Evolutionary conservation across 805 yeast species (phyloP).

Genomic region (Scheffersomyces amazonensis): DNA sequence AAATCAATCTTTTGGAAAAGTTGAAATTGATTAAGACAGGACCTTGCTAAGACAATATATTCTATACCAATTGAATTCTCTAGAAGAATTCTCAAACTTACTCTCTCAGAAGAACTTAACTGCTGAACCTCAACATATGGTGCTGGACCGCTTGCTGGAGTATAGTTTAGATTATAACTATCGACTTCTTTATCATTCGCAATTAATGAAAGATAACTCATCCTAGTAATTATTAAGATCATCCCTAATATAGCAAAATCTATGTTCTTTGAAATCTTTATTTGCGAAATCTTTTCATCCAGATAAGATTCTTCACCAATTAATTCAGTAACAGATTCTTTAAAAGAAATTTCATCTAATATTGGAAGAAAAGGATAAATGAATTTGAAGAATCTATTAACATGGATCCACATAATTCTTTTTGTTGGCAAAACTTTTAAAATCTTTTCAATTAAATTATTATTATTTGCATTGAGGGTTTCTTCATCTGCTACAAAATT

Average conservation of each 20-base stretch:
- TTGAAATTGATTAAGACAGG: conserved; percentile 54
- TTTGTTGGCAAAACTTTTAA: conserved; percentile 36
- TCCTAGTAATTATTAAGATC: conserved; percentile 38
- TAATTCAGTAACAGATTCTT: conserved; percentile 21
- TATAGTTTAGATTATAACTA: conserved; percentile 21
- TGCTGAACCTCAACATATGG: conserved; percentile 22
- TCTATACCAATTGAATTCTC: conserved; percentile 44
- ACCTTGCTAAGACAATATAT: conserved; percentile 47
- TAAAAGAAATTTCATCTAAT: conserved; percentile 36
- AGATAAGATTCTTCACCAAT: conserved; percentile 27
- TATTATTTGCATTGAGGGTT: conserved; percentile 22
- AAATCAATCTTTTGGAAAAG: conserved; percentile 34
- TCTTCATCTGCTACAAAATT: conserved; percentile 26
- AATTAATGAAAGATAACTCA: conserved; percentile 39
- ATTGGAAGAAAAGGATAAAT: conserved; percentile 49
- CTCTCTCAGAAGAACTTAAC: conserved; percentile 20
- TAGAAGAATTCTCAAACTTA: conserved; percentile 32
- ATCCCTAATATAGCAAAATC: conserved; percentile 40
- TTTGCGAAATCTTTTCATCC: conserved; percentile 19
- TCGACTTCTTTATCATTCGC: conserved; percentile 20
- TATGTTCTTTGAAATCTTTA: conserved; percentile 31
- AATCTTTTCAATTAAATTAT: conserved; percentile 38
- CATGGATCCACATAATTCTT: conserved; percentile 35
- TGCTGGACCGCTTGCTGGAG: conserved; percentile 15
- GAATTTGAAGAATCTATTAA: conserved; percentile 39